Conservation (phyloP, 495 filamentous ascomycete genomes). For the Pyronema omphalodes region DNA sequence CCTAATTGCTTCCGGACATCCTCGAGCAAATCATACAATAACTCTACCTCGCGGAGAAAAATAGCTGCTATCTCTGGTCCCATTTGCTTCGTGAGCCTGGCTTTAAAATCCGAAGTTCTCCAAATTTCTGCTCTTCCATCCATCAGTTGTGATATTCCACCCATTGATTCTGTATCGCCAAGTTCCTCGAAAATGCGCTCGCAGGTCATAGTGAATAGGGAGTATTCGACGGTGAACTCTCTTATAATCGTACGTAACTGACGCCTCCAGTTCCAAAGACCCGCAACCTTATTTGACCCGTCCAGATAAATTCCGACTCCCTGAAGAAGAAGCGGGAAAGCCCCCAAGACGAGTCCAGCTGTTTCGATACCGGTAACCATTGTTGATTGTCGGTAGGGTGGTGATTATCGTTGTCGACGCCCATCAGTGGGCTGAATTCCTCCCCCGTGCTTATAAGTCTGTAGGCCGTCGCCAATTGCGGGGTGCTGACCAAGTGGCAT, state of each 20-base stretch:
- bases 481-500: no score
- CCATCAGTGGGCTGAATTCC: no score
- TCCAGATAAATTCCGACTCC: conserved; percentile 18
- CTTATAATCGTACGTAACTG: conserved; percentile 2
- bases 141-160: no score
- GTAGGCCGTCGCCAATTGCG: no score
- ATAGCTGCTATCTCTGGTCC: background rate
- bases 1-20: conserved; percentile 14
- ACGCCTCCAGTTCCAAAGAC: background rate
- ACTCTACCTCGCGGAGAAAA: conserved; percentile 12
- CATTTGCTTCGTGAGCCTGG: conserved; percentile 15
- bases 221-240: conserved; percentile 9
- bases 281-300: background rate
- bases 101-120: conserved; percentile 11
- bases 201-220: conserved; percentile 22
- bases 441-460: no score
- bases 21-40: conserved; percentile 7
- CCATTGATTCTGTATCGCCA: no score
- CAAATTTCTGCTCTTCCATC: conserved; percentile 16
- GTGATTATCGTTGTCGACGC: no score
- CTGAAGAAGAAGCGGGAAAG: conserved; percentile 23
- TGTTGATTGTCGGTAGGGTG: no score
- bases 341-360: conserved; percentile 6
- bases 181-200: conserved; percentile 16
- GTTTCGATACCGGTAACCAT: conserved; percentile 10